These are phyloP conservation scores for Salvia hispanica DNA, from an alignment of 257 asterid species.

Conservation along the genomic window DNA sequence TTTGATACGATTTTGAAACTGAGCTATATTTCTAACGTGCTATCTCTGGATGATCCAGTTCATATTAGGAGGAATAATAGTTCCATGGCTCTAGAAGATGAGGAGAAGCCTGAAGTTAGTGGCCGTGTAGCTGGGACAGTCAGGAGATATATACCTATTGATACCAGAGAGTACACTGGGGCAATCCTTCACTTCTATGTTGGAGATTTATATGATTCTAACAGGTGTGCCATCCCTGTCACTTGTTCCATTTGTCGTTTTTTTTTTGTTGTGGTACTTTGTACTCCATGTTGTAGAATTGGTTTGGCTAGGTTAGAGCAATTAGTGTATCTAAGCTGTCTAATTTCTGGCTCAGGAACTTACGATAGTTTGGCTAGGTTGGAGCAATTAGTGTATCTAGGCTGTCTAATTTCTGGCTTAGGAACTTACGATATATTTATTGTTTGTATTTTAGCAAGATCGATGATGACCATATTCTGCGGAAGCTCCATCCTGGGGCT, in stretches of 20 bases:
- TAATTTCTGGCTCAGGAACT: constrained; percentile 26
- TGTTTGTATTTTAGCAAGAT: constrained; percentile 53
- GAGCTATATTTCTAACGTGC: constrained; percentile 23
- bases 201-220: constrained; percentile 81
- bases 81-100: constrained; percentile 61
- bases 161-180: constrained; percentile 82
- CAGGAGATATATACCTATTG: constrained; percentile 87
- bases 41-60: constrained; percentile 43
- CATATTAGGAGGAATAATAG: constrained; percentile 60
- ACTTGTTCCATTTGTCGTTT: constrained; percentile 15
- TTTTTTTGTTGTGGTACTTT: background rate
- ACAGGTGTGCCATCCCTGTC: constrained; percentile 51
- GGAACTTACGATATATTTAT: background rate
- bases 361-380: background rate
- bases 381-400: background rate
- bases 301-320: background rate
- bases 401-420: constrained; percentile 24
- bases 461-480: constrained; percentile 79
- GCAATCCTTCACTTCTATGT: constrained; percentile 92
- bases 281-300: background rate
- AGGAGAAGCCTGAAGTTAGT: constrained; percentile 64
- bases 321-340: constrained; percentile 11
- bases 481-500: constrained; percentile 87
- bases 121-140: constrained; percentile 98
- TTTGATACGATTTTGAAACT: constrained; percentile 28